Percentiles rank a stretch among this genome's conserved stretches.
These are phyloP conservation scores for Solanum okadae DNA, from an alignment of 257 asterid species.

Conservation along the genomic window DNA sequence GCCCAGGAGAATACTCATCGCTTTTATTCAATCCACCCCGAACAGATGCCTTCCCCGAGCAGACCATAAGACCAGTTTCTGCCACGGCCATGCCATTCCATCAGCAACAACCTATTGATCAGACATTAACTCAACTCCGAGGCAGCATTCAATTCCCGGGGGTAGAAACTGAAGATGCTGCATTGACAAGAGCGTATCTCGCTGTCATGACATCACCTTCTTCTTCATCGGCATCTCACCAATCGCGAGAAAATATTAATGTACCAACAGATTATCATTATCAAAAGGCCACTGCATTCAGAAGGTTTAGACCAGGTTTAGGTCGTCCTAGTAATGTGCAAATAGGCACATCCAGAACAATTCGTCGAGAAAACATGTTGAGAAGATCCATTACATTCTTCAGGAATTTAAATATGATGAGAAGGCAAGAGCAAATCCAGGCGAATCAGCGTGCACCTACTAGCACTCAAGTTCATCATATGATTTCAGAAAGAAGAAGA, in stretches of 20 bases:
- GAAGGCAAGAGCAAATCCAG: not conserved
- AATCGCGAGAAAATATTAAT: not conserved
- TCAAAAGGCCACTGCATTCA: slow-evolving; percentile 37
- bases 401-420: slow-evolving; percentile 12
- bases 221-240: slow-evolving; percentile 17
- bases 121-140: slow-evolving; percentile 2
- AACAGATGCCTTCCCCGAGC: not conserved
- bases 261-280: not conserved
- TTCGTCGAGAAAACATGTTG: slow-evolving; percentile 28
- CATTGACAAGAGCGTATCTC: slow-evolving; percentile 52
- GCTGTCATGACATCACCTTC: slow-evolving; percentile 44
- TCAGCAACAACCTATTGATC: not conserved
- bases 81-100: not conserved
- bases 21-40: slow-evolving; percentile 19
- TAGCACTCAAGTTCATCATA: slow-evolving; percentile 4
- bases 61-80: not conserved
- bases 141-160: slow-evolving; percentile 24
- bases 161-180: slow-evolving; percentile 44
- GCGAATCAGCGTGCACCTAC: not conserved
- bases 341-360: not conserved
- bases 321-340: not conserved
- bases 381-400: slow-evolving; percentile 42
- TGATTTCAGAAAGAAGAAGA: slow-evolving; percentile 3
- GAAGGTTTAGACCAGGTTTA: not conserved
- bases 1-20: slow-evolving; percentile 34